Base-by-base conservation (phyloP, 176 grass and related monocot genomes). In the Cymbopogon citratus region DNA sequence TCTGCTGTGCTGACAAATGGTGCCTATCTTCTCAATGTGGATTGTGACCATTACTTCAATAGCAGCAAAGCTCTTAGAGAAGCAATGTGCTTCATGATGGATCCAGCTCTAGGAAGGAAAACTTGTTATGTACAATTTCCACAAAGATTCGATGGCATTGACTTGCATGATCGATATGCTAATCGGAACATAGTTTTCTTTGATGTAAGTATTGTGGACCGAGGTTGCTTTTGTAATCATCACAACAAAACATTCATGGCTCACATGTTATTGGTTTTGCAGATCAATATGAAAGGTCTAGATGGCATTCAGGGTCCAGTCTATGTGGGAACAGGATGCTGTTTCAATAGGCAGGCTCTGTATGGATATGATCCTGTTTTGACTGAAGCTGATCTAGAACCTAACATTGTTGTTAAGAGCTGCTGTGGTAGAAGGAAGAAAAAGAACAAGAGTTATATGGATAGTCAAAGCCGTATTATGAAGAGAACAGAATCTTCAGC, bases 51-150 rank as follows among this genome's bases (percentile, higher is more conserved):
- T 46, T 99, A 99, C 80, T 99, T 99, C 85, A 99, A 99, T 41
- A 99, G 89, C 83, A 99, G 97, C 91, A 99, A 99, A 88, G 97
- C 97, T 90, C 92, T 99, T 62, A 89, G 91, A 84, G 97, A 99
- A 80, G 97, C 97, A 72, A 99, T 99, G 97, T 99, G 97, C 83
- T 99, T 99, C 78, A 95, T 99, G 97, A 99, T 99, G 97, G 97
- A 99, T 71, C 97, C 97, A 1, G 92, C 90, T 23, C 69, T 91
- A 34, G 91, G 93, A 88, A 95, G 86, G 85, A 99, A 99, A 88
- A 99, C 97, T 64, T 99, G 97, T 51, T 99, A 99, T 70, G 93
- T 99, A 12, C 97, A 99, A 63, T 99, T 99, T 84, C 96, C 97
- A 59, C 97, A 99, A 88, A 89, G 97, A 91, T 99, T 99, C 60